Evolutionary conservation across 768 basidiomycete species (phyloP), one percentile per base, ranked within the genome.

Genomic region (Russula foetens): DNA sequence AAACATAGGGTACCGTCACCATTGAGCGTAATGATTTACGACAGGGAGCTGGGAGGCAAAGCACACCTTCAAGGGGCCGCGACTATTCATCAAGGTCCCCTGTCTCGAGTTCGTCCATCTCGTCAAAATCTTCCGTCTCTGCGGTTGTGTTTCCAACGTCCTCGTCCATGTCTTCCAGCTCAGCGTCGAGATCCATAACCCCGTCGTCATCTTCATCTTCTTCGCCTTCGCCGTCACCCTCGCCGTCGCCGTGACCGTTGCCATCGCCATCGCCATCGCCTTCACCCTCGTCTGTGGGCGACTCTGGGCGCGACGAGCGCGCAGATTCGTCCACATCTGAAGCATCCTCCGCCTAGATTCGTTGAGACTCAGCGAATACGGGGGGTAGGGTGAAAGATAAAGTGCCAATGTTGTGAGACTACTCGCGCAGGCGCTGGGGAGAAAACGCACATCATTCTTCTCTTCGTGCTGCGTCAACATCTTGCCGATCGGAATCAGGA

Each of bases 391-490:
- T 7, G 39, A 41, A 41, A 11, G 17, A 19, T 17, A 3, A 41
- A 35, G 35, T 12, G 35, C 8, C 9, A 35, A 2, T 33, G 9
- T 33, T 9, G 9, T 9, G 8, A 12, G 35, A 35, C 6, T 35
- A 12, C 35, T 7, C 35, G 31, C 35, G 14, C 8, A 35, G 2
- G 9, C 35, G 11, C 14, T 2, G 11, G 14, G 14, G 4, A 11
- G 35, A 51, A 17, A 21, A 56, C 78, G 56, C 59, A 90, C 90
- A 69, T 92, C 90, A 69, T 90, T 90, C 75, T 89, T 90, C 72
- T 92, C 90, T 68, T 92, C 90, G 63, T 84, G 81, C 66, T 84
- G 84, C 15, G 90, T 92, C 57, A 87, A 76, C 56, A 78, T 77
- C 52, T 84, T 81, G 8, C 90, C 90, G 46, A 90, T 86, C 7